phyloP scores from a whole-genome alignment of 1,139 yeast genomes.

The Suhomyces bribrorum region DNA sequence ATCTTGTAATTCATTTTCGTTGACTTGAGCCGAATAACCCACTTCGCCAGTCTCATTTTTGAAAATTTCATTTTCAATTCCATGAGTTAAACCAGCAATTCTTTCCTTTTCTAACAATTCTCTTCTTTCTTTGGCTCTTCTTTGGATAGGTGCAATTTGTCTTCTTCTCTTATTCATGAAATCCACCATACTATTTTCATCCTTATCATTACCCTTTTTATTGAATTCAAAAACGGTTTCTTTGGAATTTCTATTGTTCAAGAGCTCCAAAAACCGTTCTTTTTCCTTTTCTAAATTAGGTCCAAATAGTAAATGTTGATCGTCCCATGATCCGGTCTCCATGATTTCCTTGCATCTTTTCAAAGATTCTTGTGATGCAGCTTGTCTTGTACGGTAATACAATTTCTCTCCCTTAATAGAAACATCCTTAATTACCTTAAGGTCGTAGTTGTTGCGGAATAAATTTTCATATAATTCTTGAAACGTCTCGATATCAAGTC shows the following conservation, averaged over 20 bases:
- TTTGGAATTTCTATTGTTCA: conserved; percentile 66
- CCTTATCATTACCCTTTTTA: conserved; percentile 47
- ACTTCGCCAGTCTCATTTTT: conserved; percentile 53
- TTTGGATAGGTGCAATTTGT: conserved; percentile 86
- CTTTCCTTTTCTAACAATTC: conserved; percentile 74
- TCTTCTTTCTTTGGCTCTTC: conserved; percentile 70
- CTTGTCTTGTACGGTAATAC: conserved; percentile 79
- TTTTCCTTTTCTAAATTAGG: conserved; percentile 73
- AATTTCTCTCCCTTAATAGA: conserved; percentile 86
- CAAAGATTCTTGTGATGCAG: conserved; percentile 83
- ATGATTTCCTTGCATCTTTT: conserved; percentile 82
- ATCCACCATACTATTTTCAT: conserved; percentile 71
- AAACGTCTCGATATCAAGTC: conserved; percentile 66
- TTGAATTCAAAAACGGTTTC: conserved; percentile 94
- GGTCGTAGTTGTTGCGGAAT: conserved; percentile 67
- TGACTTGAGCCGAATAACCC: conserved; percentile 42
- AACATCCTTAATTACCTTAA: conserved; percentile 64
- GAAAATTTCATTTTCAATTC: conserved; percentile 70
- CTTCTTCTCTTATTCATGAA: conserved; percentile 84
- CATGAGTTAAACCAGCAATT: conserved; percentile 71
- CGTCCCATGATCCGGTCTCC: conserved; percentile 81
- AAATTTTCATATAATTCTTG: conserved; percentile 72
- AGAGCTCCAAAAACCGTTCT: conserved; percentile 66
- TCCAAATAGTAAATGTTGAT: conserved; percentile 77
- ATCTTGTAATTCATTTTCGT: conserved; percentile 42